Base-by-base conservation (phyloP, 495 filamentous ascomycete genomes). In the Aspergillus sclerotioniger region DNA sequence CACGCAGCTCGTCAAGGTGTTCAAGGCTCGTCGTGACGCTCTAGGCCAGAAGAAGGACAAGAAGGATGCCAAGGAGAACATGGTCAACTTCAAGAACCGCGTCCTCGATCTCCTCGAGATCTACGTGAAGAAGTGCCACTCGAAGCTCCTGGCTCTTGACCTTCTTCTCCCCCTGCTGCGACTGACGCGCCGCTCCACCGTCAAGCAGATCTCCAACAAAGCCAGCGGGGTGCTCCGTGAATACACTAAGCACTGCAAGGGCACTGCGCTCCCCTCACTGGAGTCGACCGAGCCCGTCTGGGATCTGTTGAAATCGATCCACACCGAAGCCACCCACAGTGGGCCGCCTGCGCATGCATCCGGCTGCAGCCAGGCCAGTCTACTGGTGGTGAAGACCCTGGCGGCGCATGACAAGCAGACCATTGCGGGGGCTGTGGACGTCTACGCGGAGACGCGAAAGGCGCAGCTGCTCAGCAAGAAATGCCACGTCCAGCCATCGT, bases 11-110 rank as follows among this genome's bases (percentile, higher is more conserved):
- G 81, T 84, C 53, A 87, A 89, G 56, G 88, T 97, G 49, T 96
- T 98, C 80, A 80, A 83, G 55, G 87, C 93, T 56, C 83, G 86
- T 45, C 86, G 82, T 58, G 73, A 83, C 57, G 71, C 66, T 10
- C 76, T 72, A 1, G 80, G 77, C 66, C 87, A 89, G 69, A 90
- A 90, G 71, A 84, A 90, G 66, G 88, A 94, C 67, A 87, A 87
- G 57, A 90, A 89, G 67, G 88, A 90, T 57, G 90, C 94, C 46
- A 91, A 90, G 64, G 89, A 93, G 54, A 90, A 81, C n/a, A 89
- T 98, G 64, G 74, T 94, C 62, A 91, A 93, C 72, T 96, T 98
- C 83, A 98, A 98, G 79, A 89, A 88, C 74, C 87, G 92, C 35
- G 86, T 97, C 8, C 76, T 98, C 13, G 94, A 98, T 64, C 77